Conservation (phyloP, 257 asterid genomes). For the Haberlea rhodopensis region DNA sequence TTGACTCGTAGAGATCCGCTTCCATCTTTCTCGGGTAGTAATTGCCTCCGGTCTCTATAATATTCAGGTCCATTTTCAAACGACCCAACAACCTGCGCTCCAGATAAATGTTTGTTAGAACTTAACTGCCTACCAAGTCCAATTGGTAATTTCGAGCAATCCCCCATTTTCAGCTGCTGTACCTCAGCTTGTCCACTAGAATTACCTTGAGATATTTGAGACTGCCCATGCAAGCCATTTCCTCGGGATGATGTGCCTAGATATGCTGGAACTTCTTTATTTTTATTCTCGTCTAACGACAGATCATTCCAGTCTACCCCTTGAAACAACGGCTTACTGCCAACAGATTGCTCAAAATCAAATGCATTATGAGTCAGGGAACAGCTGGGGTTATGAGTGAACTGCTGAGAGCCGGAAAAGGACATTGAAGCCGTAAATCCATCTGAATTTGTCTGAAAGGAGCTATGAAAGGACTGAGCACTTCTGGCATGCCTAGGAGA, state of each 20-base stretch:
- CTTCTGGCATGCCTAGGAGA: conserved; percentile 93
- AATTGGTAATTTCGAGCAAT: conserved; percentile 50
- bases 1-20: conserved; percentile 41
- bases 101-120: conserved; percentile 42
- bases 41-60: conserved; percentile 44
- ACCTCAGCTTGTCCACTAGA: conserved; percentile 49
- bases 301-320: conserved; percentile 97
- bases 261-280: conserved; percentile 51
- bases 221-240: conserved; percentile 45
- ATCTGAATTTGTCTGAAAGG: conserved; percentile 77
- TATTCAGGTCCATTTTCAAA: conserved; percentile 57
- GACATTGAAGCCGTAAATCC: conserved; percentile 92
- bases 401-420: conserved; percentile 91
- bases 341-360: conserved; percentile 89
- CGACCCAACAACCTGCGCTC: conserved; percentile 54
- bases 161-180: conserved; percentile 44
- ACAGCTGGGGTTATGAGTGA: conserved; percentile 97
- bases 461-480: conserved; percentile 78
- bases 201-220: conserved; percentile 59
- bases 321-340: conserved; percentile 87
- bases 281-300: conserved; percentile 63
- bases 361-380: conserved; percentile 67
- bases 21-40: conserved; percentile 46
- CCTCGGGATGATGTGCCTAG: conserved; percentile 53
- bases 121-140: conserved; percentile 61